Base-by-base conservation (phyloP, 192 early-diverging fungal species). In the Entomortierella beljakovae region DNA sequence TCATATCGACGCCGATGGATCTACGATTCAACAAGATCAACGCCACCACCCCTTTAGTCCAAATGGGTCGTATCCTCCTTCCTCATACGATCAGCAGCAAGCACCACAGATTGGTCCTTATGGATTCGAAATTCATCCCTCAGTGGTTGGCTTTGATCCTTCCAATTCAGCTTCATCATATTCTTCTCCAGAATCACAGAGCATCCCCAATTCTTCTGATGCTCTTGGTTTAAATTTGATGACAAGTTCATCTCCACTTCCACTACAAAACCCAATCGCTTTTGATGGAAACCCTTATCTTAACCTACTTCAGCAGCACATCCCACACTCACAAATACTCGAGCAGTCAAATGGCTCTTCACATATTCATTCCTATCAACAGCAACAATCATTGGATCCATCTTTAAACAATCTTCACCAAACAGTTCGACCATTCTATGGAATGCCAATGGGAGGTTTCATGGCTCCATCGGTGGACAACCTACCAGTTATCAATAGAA, bases 381-480 rank as follows among this genome's bases (percentile, higher is more conserved):
- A 64, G 18, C 64, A 68, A 25, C 73, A 76, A 20, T 59, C 70
- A 22, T 29, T 79, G 22, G 66, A 70, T 15, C 35, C 68, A 2
- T 40, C 53, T 6, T n/a, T 69, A 5, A 46, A 32, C 46, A 40
- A 18, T 2, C 32, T 33, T 1, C 29, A 57, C 20, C 56, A 60
- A 3, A 31, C 37, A 32, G 37, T 64, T 16, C 43, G 75, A 29
- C 75, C 75, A 2, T 79, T 79, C 18, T 79, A 65, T 25, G 75
- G 75, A 9, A 64, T 79, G 67, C 75, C 75, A 0, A 62, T 79
- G 68, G 75, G 75, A 6, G 75, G 75, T 11, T 79, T 79, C 57
- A 70, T 79, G 67, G 49, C 66, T 0, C 75, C 75, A 10, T 43
- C 67, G 20, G 23, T 79, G n/a, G 67, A 68, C n/a, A 22, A 33